Evolutionary conservation across 257 asterid genomes (phyloP).

Genomic region (Nemophila menziesii): DNA sequence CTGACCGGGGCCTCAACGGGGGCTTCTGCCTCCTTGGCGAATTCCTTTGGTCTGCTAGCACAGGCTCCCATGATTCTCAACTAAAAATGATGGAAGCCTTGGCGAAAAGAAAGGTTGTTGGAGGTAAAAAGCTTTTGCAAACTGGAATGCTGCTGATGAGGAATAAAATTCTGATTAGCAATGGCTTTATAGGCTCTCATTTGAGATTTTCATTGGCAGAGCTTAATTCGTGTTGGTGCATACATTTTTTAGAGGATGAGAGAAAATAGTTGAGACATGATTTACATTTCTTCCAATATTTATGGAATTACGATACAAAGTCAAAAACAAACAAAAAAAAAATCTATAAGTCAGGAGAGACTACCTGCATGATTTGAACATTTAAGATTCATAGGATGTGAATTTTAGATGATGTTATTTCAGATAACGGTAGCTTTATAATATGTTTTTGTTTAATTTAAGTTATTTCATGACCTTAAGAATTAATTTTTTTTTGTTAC

Average conservation of each 20-base stretch:
- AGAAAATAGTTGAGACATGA: no score
- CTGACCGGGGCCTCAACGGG: slow-evolving; percentile 13
- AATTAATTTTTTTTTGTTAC: no score
- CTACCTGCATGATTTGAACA: no score
- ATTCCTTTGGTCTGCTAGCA: slow-evolving; percentile 74
- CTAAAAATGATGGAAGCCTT: neutral
- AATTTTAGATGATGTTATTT: no score
- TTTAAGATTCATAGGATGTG: no score
- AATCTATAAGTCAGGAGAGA: no score
- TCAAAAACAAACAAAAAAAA: no score
- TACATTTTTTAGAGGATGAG: neutral
- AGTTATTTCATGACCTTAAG: no score
- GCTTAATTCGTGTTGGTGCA: slow-evolving; percentile 13
- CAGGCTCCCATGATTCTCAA: slow-evolving; percentile 69
- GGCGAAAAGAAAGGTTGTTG: slow-evolving; percentile 16
- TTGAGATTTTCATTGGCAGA: neutral
- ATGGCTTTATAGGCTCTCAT: neutral
- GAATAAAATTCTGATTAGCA: neutral
- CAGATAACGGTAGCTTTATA: no score
- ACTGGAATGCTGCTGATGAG: neutral
- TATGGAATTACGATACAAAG: no score
- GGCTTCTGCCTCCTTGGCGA: slow-evolving; percentile 26
- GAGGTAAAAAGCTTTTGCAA: slow-evolving; percentile 11
- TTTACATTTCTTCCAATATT: no score
- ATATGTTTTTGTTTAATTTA: no score